Percentiles rank a stretch among this genome's conserved stretches.
These are phyloP conservation scores for Aspergillus saccharolyticus DNA, from an alignment of 495 filamentous ascomycete species.

Conservation along the genomic window DNA sequence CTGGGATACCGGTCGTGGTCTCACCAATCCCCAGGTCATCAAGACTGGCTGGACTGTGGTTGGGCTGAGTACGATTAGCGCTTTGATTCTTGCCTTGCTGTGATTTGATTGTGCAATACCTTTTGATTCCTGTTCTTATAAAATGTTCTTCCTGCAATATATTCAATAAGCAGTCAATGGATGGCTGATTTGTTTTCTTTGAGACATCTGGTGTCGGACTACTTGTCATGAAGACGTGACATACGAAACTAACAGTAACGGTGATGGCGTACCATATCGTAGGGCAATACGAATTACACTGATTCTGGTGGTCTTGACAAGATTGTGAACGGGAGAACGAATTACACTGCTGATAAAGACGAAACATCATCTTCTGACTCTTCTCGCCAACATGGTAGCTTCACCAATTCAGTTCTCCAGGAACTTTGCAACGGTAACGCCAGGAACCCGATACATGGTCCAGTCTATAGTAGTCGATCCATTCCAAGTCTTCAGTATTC, in stretches of 20 bases:
- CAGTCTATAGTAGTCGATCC: neutral
- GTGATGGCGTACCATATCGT: neutral
- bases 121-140: conserved; percentile 21
- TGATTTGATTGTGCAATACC: conserved; percentile 43
- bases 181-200: conserved; percentile 18
- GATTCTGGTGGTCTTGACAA: no score
- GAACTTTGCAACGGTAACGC: neutral
- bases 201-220: neutral
- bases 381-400: neutral
- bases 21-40: conserved; percentile 66
- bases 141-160: conserved; percentile 25
- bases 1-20: conserved; percentile 71
- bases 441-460: neutral
- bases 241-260: neutral
- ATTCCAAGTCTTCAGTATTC: neutral
- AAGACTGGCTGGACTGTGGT: conserved; percentile 71
- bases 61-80: conserved; percentile 58
- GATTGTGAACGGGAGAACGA: no score
- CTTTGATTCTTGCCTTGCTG: conserved; percentile 56
- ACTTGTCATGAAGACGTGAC: neutral
- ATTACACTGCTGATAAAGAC: no score
- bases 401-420: neutral
- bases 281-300: neutral
- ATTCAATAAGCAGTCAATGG: conserved; percentile 19
- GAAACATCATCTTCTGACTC: neutral